A percentile compares a stretch with the other conserved stretches of the same genome.
These are phyloP conservation scores for Sporisorium reilianum DNA, from an alignment of 1,284 basidiomycete species.

Conservation along the genomic window DNA sequence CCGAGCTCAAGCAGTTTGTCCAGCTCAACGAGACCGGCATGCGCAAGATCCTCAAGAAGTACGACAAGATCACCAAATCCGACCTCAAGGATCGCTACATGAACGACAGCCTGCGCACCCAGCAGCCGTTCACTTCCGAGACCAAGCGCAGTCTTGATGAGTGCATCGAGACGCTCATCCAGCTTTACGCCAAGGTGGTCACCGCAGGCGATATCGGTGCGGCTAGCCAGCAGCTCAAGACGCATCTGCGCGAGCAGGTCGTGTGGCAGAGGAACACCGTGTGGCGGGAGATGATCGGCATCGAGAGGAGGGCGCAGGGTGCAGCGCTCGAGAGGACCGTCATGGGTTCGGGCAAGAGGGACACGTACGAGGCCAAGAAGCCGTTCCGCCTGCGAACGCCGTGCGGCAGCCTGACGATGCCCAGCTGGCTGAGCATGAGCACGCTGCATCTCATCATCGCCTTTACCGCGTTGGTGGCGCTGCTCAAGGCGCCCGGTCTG, in stretches of 20 bases:
- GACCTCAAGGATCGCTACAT: conserved; percentile 88
- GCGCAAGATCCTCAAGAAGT: conserved; percentile 98
- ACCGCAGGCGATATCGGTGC: conserved; percentile 79
- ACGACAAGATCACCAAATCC: conserved; percentile 92
- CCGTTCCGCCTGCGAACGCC: conserved; percentile 56
- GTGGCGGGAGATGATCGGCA: conserved; percentile 97
- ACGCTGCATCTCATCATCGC: conserved; percentile 64
- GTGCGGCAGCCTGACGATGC: conserved; percentile 51
- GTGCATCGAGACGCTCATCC: conserved; percentile 76
- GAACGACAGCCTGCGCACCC: conserved; percentile 77
- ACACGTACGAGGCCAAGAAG: conserved; percentile 52
- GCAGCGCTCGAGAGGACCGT: conserved; percentile 65
- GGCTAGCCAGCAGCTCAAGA: conserved; percentile 84
- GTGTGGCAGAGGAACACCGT: conserved; percentile 95
- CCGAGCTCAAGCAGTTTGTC: conserved; percentile 90
- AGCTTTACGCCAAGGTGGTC: conserved; percentile 88
- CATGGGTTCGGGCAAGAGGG: conserved; percentile 47
- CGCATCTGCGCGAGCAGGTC: conserved; percentile 87
- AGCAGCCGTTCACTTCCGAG: conserved; percentile 72
- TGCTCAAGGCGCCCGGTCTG: conserved; percentile 65
- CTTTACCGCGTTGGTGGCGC: conserved; percentile 56
- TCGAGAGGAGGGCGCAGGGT: conserved; percentile 75
- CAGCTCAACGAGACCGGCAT: conserved; percentile 95
- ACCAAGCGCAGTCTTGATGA: conserved; percentile 74
- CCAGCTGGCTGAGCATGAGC: conserved; percentile 62